Percentiles rank a stretch among this genome's conserved stretches.
Conservation (phyloP, 768 basidiomycete species). For the Galerina sulciceps region DNA sequence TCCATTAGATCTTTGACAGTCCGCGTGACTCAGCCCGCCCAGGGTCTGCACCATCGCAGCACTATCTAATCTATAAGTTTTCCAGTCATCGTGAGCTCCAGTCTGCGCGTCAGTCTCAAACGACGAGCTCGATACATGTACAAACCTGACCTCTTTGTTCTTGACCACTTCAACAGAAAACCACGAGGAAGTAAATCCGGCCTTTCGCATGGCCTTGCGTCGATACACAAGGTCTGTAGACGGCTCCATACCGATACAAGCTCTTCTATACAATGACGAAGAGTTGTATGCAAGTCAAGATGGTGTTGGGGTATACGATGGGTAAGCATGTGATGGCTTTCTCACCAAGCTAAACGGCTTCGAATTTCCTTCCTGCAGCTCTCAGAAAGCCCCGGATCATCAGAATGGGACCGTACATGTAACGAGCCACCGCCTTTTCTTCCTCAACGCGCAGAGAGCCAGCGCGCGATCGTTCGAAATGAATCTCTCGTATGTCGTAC, state of each 20-base stretch:
- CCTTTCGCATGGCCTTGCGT: slow-evolving; percentile 51
- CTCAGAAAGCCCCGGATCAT: slow-evolving; percentile 81
- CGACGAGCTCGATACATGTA: slow-evolving; percentile 2
- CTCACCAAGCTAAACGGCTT: slow-evolving; percentile 11
- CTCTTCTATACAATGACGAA: slow-evolving; percentile 83
- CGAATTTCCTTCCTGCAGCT: slow-evolving; percentile 49
- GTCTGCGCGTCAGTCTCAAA: neutral
- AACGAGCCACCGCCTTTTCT: slow-evolving; percentile 87
- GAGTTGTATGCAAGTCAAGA: slow-evolving; percentile 75
- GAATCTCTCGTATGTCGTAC: slow-evolving; percentile 63
- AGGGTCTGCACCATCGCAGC: neutral
- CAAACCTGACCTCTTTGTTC: slow-evolving; percentile 3
- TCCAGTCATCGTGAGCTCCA: neutral
- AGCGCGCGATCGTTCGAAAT: slow-evolving; percentile 67
- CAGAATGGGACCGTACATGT: slow-evolving; percentile 75
- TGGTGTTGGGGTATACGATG: slow-evolving; percentile 88
- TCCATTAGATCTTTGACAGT: neutral
- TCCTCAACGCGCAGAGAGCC: slow-evolving; percentile 60
- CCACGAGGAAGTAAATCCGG: neutral
- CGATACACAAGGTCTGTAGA: slow-evolving; percentile 63
- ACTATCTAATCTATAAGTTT: neutral
- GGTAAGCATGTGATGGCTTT: slow-evolving; percentile 53
- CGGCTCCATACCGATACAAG: slow-evolving; percentile 78
- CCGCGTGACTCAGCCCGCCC: slow-evolving; percentile 11
- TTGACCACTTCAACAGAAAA: neutral